Evolutionary conservation across 2,329 filamentous ascomycete genomes (phyloP), one percentile per base, ranked within the genome.

Genomic region (Trichoderma breve): DNA sequence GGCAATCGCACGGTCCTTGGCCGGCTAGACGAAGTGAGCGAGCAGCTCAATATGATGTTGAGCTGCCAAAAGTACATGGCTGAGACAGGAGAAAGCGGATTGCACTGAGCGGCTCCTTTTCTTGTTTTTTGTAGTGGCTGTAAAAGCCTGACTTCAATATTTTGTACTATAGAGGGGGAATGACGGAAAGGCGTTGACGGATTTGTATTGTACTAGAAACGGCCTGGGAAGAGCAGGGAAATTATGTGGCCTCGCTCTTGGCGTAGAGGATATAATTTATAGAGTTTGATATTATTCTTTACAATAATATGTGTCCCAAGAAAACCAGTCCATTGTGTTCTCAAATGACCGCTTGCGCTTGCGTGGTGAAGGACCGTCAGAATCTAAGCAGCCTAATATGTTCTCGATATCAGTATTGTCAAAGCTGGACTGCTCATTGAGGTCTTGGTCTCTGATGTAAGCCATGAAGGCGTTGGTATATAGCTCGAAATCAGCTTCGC

Each of bases 1-100:
- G 92, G 94, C 6, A 97, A 96, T 80, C 91, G 91, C 81, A 86
- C 93, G 76, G 93, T 97, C 14, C 88, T 97, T 76, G 86, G 92
- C 18, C 87, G 89, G 58, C 84, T 97, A 63, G 91, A 89, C 4
- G 93, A 97, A 77, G 91, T 97, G 2, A 68, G 61, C 39, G 71
- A 67, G 91, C 91, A 30, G 90, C 90, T 77, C 94, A 97, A 82
- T 92, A 93, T 95, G 71, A 83, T 95, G 75, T 88, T 90, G 57
- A 93, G 94, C 81, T 95, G 93, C 78, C 91, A 93, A 78, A 73
- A 71, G 36, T 71, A 73, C 43, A 73, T 73, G 72, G 70, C 70
- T 11, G 64, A 69, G 28, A 73, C 70, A 15, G 72, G 64, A 21
- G 71, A 73, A 39, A 73, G 71, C 28, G 71, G 71, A 6, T 51